These are phyloP conservation scores for Corinectria fuckeliana DNA, from an alignment of 2,329 filamentous ascomycete genomes.

Conservation along the genomic window DNA sequence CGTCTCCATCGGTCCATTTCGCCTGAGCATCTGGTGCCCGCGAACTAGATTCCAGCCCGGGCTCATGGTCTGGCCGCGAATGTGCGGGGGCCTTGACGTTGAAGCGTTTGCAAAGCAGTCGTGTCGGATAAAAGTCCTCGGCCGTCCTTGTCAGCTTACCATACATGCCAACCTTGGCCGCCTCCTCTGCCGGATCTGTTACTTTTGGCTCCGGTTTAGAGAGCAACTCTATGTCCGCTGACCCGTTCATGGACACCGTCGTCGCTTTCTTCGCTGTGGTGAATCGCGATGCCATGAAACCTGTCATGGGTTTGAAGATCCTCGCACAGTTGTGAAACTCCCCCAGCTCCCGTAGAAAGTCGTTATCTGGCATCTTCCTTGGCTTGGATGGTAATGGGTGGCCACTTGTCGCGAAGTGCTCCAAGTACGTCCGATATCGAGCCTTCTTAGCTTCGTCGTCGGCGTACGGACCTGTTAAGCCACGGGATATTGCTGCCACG, in stretches of 20 bases:
- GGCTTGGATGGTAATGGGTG: constrained; percentile 59
- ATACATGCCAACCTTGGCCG: constrained; percentile 91
- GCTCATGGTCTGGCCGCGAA: constrained; percentile 59
- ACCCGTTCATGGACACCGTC: constrained; percentile 30
- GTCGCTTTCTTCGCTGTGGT: constrained; percentile 69
- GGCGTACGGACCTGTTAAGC: constrained; percentile 74
- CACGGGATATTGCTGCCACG: constrained; percentile 70
- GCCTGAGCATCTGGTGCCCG: constrained; percentile 17
- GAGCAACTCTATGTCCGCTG: constrained; percentile 32
- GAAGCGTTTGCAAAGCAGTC: constrained; percentile 93
- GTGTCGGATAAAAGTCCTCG: constrained; percentile 77
- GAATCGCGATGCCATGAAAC: constrained; percentile 92
- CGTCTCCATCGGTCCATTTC: constrained; percentile 16
- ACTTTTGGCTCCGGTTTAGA: constrained; percentile 44
- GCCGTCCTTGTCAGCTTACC: constrained; percentile 81
- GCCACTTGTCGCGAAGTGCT: constrained; percentile 65
- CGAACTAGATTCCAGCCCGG: constrained; percentile 38
- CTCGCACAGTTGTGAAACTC: constrained; percentile 72
- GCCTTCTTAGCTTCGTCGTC: constrained; percentile 80
- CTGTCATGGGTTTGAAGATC: constrained; percentile 91
- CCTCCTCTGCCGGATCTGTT: constrained; percentile 79
- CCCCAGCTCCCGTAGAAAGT: constrained; percentile 79
- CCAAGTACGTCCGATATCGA: constrained; percentile 84
- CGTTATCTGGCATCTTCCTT: constrained; percentile 61
- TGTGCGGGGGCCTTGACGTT: constrained; percentile 80